phyloP scores from a whole-genome alignment of 345 rosid genomes.

The Euphorbia peplus region DNA sequence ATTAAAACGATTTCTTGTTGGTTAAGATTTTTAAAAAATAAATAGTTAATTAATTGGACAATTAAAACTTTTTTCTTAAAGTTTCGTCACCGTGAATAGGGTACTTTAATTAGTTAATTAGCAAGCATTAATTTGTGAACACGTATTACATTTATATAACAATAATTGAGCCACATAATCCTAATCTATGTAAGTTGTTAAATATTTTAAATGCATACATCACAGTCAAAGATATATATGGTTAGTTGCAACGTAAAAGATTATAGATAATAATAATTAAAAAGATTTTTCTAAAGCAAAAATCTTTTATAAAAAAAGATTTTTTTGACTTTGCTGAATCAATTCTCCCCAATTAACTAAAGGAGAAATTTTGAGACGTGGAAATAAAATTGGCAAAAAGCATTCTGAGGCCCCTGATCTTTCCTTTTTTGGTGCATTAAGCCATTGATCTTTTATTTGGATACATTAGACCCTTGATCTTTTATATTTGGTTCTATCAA shows the following conservation, averaged over 20 bases:
- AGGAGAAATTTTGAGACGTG: too few species aligned
- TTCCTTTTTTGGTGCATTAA: too few species aligned
- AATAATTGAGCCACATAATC: slow-evolving; percentile 8
- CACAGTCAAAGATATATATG: background rate
- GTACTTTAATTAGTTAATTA: background rate
- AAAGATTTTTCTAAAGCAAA: background rate
- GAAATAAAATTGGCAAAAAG: too few species aligned
- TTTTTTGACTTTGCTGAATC: background rate
- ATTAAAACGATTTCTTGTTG: too few species aligned
- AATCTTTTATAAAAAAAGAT: background rate
- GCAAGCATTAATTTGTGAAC: background rate
- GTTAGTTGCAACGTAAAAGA: background rate
- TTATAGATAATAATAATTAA: background rate
- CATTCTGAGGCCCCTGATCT: too few species aligned
- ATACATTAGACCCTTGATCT: too few species aligned
- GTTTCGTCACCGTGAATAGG: background rate
- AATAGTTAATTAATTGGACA: too few species aligned
- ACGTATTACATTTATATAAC: background rate
- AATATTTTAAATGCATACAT: background rate
- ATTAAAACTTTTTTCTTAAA: too few species aligned
- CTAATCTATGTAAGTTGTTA: too few species aligned
- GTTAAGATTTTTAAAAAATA: too few species aligned
- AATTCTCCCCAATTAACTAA: background rate
- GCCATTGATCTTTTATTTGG: too few species aligned
- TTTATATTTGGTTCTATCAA: too few species aligned